A percentile compares a stretch with the other conserved stretches of the same genome.
These are phyloP conservation scores for Rosa multiflora DNA, from an alignment of 306 rosid genomes.

Conservation along the genomic window DNA sequence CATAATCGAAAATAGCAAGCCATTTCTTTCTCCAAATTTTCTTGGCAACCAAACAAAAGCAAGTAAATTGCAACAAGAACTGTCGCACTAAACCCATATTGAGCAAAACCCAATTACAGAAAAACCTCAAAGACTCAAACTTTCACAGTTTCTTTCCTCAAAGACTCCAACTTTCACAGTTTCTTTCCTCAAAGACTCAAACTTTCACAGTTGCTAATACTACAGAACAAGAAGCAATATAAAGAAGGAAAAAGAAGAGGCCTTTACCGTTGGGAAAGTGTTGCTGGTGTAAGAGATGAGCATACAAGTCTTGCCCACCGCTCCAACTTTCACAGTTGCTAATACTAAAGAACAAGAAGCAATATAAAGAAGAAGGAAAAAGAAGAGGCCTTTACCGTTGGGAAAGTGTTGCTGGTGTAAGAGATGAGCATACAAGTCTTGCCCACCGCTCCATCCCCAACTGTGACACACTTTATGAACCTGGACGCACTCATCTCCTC, in stretches of 20 bases:
- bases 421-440: constrained; percentile 99
- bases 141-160: constrained; percentile 11
- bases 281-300: constrained; percentile 97
- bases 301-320: constrained; percentile 98
- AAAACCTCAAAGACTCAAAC: constrained; percentile 19
- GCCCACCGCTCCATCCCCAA: constrained; percentile 97
- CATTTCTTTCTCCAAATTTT: background rate
- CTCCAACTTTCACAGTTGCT: constrained; percentile 36
- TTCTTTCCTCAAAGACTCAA: background rate
- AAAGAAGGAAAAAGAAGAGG: background rate
- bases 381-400: constrained; percentile 50
- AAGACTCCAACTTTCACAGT: background rate
- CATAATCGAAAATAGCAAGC: background rate
- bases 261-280: constrained; percentile 84
- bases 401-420: constrained; percentile 97
- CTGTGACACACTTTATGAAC: constrained; percentile 95
- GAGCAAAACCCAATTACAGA: constrained; percentile 12
- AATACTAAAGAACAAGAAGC: constrained; percentile 9
- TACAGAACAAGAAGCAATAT: constrained; percentile 13
- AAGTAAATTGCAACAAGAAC: background rate
- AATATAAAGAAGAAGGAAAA: background rate
- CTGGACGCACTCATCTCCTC: constrained; percentile 84
- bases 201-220: background rate
- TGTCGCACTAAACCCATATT: background rate
- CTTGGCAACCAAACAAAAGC: constrained; percentile 20